Base-by-base conservation (phyloP, 2,329 filamentous ascomycete species). In the Xylaria sp. region DNA sequence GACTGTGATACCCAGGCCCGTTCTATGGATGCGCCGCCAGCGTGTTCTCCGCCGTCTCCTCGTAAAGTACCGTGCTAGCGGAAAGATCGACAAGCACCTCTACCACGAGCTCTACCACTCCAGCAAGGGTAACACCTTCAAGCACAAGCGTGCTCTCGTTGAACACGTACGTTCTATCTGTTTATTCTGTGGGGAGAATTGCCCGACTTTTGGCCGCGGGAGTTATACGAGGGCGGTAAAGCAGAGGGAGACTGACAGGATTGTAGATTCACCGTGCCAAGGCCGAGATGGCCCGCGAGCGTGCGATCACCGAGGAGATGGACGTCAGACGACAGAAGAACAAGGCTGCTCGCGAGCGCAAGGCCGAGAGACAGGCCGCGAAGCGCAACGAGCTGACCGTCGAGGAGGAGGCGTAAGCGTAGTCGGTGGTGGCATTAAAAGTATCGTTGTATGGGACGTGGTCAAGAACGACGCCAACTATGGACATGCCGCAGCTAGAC, bases 71-170 rank as follows among this genome's bases (percentile, higher is more conserved):
- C 94, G 94, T 82, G 93, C 93, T 80, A 90, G 90, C 76, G 95
- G 95, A 81, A 99, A 99, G 90, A 99, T 99, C 79, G 94, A 99
- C 85, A 99, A 99, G 89, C 94, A 99, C 87, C 92, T 99, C 66
- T 99, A 99, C 88, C 94, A 99, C 88, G 92, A 97, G 85, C 91
- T 99, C 72, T 99, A 99, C 88, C 94, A 97, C 82, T 85, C 96
- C 79, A 94, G 90, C 89, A 99, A 99, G 92, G 95, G 94, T 95
- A 99, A 99, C 89, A 93, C 94, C 80, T 99, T 99, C 90, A 99
- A 99, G 92, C 94, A 99, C 91, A 99, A 97, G 92, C 90, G 94
- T 83, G 94, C 92, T 76, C 89, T 99, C 75, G 92, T 99, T 79
- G 94, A 99, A 88, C 94, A 99, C 85, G 94, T 99, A 95, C 77